A percentile compares a stretch with the other conserved stretches of the same genome.
These are phyloP conservation scores for Asterophora parasitica DNA, from an alignment of 768 basidiomycete species.

Conservation along the genomic window DNA sequence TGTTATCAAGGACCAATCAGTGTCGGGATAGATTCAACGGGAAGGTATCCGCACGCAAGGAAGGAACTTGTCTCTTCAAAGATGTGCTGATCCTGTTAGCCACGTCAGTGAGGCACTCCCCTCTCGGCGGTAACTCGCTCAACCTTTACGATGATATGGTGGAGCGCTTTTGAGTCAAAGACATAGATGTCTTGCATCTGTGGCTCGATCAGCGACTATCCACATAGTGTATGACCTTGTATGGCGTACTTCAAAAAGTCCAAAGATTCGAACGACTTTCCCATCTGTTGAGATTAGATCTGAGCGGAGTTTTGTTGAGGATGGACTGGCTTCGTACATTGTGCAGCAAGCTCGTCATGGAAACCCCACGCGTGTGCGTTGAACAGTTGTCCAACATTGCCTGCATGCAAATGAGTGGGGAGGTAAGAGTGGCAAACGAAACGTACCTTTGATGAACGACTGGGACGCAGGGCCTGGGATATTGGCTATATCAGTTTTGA, in stretches of 20 bases:
- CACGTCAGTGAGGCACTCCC: not conserved
- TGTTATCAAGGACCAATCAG: not conserved
- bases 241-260: slow-evolving; percentile 9
- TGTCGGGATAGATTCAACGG: no score
- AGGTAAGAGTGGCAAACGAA: not conserved
- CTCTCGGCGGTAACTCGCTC: no score
- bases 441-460: slow-evolving; percentile 24
- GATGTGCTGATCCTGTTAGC: slow-evolving; percentile 11
- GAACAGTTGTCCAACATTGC: slow-evolving; percentile 13
- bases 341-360: slow-evolving; percentile 5
- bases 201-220: not conserved
- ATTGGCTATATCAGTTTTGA: slow-evolving; percentile 1
- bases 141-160: slow-evolving; percentile 14
- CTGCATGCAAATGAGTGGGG: not conserved
- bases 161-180: slow-evolving; percentile 14
- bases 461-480: slow-evolving; percentile 26
- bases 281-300: slow-evolving; percentile 2
- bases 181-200: slow-evolving; percentile 4
- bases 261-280: slow-evolving; percentile 4
- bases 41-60: slow-evolving; percentile 8
- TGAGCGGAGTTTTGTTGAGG: not conserved
- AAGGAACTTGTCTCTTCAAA: slow-evolving; percentile 14
- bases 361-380: slow-evolving; percentile 6
- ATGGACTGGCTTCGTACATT: slow-evolving; percentile 3
- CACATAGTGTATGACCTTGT: not conserved